These are phyloP conservation scores for Lactarius evosmus DNA, from an alignment of 768 basidiomycete species.

Conservation along the genomic window DNA sequence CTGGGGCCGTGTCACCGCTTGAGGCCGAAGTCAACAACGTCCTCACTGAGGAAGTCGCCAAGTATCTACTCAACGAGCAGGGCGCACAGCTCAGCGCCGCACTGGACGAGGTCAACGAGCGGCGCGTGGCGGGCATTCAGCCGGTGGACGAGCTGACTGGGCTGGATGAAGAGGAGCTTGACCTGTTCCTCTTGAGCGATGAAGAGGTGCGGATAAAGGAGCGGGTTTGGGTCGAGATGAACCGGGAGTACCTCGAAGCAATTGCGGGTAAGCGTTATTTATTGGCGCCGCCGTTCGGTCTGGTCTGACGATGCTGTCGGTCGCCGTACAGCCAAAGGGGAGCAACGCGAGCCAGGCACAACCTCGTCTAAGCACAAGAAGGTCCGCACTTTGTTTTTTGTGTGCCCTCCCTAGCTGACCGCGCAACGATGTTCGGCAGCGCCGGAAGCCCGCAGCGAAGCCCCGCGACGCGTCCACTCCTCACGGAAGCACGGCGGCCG, in stretches of 20 bases:
- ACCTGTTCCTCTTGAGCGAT: conserved; percentile 70
- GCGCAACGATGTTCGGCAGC: conserved; percentile 40
- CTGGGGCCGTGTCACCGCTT: conserved; percentile 36
- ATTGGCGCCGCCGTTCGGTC: conserved; percentile 7
- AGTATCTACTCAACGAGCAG: conserved; percentile 59
- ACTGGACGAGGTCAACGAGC: conserved; percentile 63
- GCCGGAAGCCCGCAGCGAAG: conserved; percentile 60
- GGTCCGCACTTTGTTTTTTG: conserved; percentile 49
- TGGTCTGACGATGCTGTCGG: conserved; percentile 1
- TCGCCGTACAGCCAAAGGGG: conserved; percentile 59
- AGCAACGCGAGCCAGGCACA: conserved; percentile 41
- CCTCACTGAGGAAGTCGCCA: conserved; percentile 67
- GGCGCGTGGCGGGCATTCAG: conserved; percentile 51
- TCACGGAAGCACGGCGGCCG: conserved; percentile 67
- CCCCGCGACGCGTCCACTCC: conserved; percentile 75
- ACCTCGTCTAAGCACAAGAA: conserved; percentile 59
- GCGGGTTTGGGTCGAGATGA: conserved; percentile 91
- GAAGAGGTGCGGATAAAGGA: conserved; percentile 85
- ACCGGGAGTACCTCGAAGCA: conserved; percentile 85
- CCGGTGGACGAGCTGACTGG: conserved; percentile 60
- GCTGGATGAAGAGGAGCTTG: conserved; percentile 89
- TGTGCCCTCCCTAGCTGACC: conserved; percentile 31
- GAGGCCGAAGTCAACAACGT: conserved; percentile 62
- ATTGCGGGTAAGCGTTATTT: conserved; percentile 64
- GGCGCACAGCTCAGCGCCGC: conserved; percentile 58